These are phyloP conservation scores for Leccinum subtestaceum DNA, from an alignment of 768 basidiomycete species.

Conservation along the genomic window DNA sequence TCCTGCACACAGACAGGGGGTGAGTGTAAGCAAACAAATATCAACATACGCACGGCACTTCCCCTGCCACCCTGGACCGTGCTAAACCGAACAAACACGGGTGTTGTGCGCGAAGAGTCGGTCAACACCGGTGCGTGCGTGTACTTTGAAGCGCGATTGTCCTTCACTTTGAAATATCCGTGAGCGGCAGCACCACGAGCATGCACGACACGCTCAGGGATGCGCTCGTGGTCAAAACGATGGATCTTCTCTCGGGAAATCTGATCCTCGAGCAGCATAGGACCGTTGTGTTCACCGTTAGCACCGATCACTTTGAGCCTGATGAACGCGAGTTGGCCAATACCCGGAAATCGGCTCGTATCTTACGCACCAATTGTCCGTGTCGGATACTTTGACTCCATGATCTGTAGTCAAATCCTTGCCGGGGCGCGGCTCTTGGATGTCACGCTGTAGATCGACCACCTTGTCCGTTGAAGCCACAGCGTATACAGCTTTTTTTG, in stretches of 20 bases:
- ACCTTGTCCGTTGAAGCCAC: constrained; percentile 19
- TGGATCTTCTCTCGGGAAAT: constrained; percentile 72
- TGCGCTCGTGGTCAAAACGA: constrained; percentile 85
- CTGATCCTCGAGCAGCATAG: constrained; percentile 76
- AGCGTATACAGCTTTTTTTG: constrained; percentile 12
- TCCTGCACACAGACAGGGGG: constrained; percentile 39
- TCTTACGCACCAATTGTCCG: constrained; percentile 56
- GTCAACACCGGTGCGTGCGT: constrained; percentile 70
- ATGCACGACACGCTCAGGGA: constrained; percentile 79
- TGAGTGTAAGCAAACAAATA: not conserved
- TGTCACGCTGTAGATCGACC: constrained; percentile 26
- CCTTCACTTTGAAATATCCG: constrained; percentile 75
- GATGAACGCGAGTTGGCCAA: constrained; percentile 5
- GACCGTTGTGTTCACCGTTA: constrained; percentile 51
- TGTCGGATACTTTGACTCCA: constrained; percentile 56
- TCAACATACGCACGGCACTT: constrained; percentile 58
- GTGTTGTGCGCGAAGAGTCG: constrained; percentile 68
- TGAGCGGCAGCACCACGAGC: constrained; percentile 78
- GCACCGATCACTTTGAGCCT: constrained; percentile 53
- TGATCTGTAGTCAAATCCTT: constrained; percentile 54
- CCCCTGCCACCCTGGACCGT: constrained; percentile 82
- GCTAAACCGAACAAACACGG: constrained; percentile 80
- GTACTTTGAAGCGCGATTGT: constrained; percentile 66
- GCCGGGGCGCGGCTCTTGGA: constrained; percentile 15
- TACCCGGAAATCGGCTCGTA: not conserved